Conservation (phyloP, 2,329 filamentous ascomycete genomes). For the Alternaria triticina region DNA sequence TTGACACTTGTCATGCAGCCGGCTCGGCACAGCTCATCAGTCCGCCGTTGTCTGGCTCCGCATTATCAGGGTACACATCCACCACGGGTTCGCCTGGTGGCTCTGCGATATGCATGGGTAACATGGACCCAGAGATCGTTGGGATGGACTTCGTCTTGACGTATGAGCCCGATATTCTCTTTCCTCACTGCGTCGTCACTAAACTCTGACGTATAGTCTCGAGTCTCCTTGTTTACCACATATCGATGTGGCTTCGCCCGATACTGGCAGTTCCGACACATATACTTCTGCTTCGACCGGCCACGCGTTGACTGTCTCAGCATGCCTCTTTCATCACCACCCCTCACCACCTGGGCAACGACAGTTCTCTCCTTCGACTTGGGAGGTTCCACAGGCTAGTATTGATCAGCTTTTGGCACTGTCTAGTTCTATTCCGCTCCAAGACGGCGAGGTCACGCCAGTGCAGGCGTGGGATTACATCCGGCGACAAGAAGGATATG, state of each 20-base stretch:
- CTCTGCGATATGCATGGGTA: slow-evolving; percentile 1
- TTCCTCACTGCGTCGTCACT: background rate
- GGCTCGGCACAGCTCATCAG: background rate
- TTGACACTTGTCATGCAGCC: background rate
- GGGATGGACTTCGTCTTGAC: slow-evolving; percentile 46
- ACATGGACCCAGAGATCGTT: slow-evolving; percentile 23
- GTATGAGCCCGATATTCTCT: slow-evolving; percentile 19
- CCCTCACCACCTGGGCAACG: slow-evolving; percentile 10
- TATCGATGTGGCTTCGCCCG: slow-evolving; percentile 20
- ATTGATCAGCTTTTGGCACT: slow-evolving; percentile 29
- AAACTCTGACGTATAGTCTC: slow-evolving; percentile 27
- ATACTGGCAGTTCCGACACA: background rate
- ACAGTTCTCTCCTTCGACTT: slow-evolving; percentile 4
- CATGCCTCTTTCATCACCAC: slow-evolving; percentile 33
- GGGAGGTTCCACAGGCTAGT: slow-evolving; percentile 22
- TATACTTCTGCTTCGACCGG: slow-evolving; percentile 24
- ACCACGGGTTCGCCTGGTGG: background rate
- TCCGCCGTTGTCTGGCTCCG: background rate
- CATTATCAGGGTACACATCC: background rate
- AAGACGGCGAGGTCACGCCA: slow-evolving; percentile 42
- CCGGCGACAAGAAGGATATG: slow-evolving; percentile 31
- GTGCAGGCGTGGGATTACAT: slow-evolving; percentile 49
- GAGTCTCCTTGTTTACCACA: slow-evolving; percentile 45
- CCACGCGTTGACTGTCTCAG: slow-evolving; percentile 40
- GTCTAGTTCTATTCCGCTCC: slow-evolving; percentile 22